Evolutionary conservation across 2,329 filamentous ascomycete species (phyloP).

Genomic region (Blumeriella jaapii): DNA sequence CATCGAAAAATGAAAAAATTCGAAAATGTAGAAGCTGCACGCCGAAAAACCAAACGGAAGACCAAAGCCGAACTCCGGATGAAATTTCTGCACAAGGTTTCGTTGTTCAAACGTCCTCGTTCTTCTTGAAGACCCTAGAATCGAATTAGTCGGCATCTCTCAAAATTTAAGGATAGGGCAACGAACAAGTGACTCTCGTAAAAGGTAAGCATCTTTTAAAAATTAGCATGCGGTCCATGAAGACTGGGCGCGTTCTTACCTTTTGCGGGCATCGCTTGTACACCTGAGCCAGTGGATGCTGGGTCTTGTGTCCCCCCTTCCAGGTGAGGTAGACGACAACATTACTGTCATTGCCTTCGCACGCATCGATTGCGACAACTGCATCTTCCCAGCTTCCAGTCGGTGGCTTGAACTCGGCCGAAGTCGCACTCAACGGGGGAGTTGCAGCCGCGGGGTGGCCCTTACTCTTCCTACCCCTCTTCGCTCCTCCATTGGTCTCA

Average conservation of each 20-base stretch:
- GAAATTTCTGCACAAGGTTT: too few relatives aligned
- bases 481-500: conserved; percentile 16
- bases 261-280: conserved; percentile 72
- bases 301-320: conserved; percentile 63
- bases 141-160: conserved; percentile 7
- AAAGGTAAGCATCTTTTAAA: conserved; percentile 34
- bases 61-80: too few relatives aligned
- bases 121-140: conserved; percentile 20
- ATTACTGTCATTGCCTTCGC: conserved; percentile 51
- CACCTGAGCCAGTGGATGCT: conserved; percentile 55
- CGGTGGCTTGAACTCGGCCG: conserved; percentile 50
- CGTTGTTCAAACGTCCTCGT: too few relatives aligned
- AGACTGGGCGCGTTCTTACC: conserved; percentile 31
- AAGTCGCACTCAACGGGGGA: conserved; percentile 34
- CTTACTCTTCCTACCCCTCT: conserved; percentile 23
- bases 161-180: conserved; percentile 1
- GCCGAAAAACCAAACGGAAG: too few relatives aligned
- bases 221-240: conserved; percentile 7
- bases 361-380: conserved; percentile 58
- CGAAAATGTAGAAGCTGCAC: too few relatives aligned
- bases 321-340: conserved; percentile 61
- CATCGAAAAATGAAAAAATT: too few relatives aligned
- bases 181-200: conserved; percentile 37
- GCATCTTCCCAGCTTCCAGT: conserved; percentile 68
- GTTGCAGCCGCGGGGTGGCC: conserved; percentile 36